Evolutionary conservation across 2,329 filamentous ascomycete species (phyloP).

Genomic region (Fusarium newnesense): DNA sequence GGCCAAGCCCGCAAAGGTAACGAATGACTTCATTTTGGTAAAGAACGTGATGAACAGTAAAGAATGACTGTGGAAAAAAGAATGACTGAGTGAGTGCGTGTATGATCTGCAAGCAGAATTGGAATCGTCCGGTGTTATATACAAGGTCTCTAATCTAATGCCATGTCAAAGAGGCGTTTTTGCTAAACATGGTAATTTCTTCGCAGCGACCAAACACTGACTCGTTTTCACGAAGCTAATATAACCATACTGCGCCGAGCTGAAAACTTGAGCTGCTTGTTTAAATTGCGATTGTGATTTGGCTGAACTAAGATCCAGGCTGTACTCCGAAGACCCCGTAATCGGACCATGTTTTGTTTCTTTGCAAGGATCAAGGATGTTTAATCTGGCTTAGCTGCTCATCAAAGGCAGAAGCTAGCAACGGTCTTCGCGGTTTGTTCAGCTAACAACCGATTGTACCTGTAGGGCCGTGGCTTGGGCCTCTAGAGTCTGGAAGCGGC

Average conservation of each 20-base stretch:
- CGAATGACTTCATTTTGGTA: background rate
- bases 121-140: background rate
- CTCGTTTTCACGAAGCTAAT: background rate
- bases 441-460: background rate
- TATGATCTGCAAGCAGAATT: background rate
- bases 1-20: conserved; percentile 1
- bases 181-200: background rate
- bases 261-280: background rate
- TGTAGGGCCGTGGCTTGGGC: background rate
- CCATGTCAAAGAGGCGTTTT: background rate
- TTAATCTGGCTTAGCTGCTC: background rate
- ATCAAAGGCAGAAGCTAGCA: background rate
- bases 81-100: background rate
- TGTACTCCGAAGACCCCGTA: background rate
- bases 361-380: background rate
- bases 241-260: background rate
- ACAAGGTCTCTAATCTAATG: background rate
- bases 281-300: background rate
- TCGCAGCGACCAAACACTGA: background rate
- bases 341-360: background rate
- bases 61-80: background rate
- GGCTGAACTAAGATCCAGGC: background rate
- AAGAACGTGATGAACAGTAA: background rate
- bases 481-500: too few relatives aligned
- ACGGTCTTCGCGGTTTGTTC: background rate